Evolutionary conservation across 805 yeast species (phyloP), one percentile per base, ranked within the genome.

Genomic region (Limtongia smithiae): DNA sequence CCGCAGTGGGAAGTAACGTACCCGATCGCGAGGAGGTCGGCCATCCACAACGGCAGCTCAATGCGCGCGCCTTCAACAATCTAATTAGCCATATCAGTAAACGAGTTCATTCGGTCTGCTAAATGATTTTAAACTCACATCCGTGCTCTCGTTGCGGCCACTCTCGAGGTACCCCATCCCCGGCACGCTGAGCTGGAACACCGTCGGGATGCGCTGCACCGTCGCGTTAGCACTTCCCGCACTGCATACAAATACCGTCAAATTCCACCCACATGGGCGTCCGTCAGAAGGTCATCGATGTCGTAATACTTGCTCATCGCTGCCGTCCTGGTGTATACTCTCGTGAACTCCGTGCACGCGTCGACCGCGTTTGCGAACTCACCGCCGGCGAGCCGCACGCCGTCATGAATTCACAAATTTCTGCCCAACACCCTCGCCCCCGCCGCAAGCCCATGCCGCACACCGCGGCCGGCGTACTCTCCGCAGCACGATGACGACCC

Each of bases 31-130:
- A 90, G 68, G 1, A 84, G 77, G 50, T 82, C 82, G 0, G 96
- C 94, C 35, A 91, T 68, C 97, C 97, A 91, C 25, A 89, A 66
- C 0, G 97, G 97, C 21, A 91, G 71, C 50, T 85, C 90, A 2
- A 88, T 61, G 60, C 80, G 81, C 2, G 89, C 73, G 30, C 80
- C 81, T 59, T 78, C 74, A 46, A 70, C 67, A 27, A 83, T 71
- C 51, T 80, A 64, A 12, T 22, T 30, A n/a, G 11, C 15, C n/a
- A n/a, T n/a, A n/a, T n/a, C n/a, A n/a, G n/a, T n/a, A n/a, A n/a
- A n/a, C n/a, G n/a, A n/a, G n/a, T n/a, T n/a, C n/a, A n/a, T n/a
- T n/a, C n/a, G n/a, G n/a, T n/a, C n/a, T n/a, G n/a, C n/a, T n/a
- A 9, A 31, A 15, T 12, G 2, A 11, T 41, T 30, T 41, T 12